Base-by-base conservation (phyloP, 1,284 basidiomycete genomes). In the Irpex lacteus region DNA sequence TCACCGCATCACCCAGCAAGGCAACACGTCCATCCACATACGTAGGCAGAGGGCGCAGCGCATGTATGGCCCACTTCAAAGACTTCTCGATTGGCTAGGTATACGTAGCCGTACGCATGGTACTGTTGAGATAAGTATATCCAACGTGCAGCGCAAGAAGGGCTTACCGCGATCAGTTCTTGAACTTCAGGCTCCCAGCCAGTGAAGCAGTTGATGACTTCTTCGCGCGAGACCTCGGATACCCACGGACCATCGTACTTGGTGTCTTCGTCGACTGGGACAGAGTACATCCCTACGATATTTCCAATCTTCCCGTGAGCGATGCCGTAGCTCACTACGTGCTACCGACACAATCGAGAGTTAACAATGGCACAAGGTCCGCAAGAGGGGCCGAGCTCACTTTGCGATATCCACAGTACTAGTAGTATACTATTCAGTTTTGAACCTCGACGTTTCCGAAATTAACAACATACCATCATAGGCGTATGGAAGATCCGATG, bases 381-480 rank as follows among this genome's bases (percentile, higher is more conserved):
- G 19, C 34, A 47, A 37, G 19, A 50, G 59, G 26, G 13, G 8
- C 5, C 49, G 8, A 15, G 49, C 54, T 9, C 53, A 72, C 72
- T 65, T 70, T 72, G 61, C 60, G 68, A 37, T 68, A 67, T 6
- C 72, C 71, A 59, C 68, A 70, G 56, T 71, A 74, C 72, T 73
- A n/a, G 8, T 34, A 34, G 32, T 1, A 34, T 2, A 36, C 52
- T 3, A n/a, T 34, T 21, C 18, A 34, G 44, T 36, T 54, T 4
- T 56, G 15, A n/a, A n/a, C n/a, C n/a, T 3, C 52, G 52, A n/a
- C n/a, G n/a, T n/a, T n/a, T n/a, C n/a, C n/a, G n/a, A n/a, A n/a
- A n/a, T n/a, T 15, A 1, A 55, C 54, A 7, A 38, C 66, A 57
- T 50, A 72, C 70, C 68, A 68, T 70, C 60, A 68, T 68, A 21